Base-by-base conservation (phyloP, 345 rosid genomes). In the Eucalyptus brandiana region DNA sequence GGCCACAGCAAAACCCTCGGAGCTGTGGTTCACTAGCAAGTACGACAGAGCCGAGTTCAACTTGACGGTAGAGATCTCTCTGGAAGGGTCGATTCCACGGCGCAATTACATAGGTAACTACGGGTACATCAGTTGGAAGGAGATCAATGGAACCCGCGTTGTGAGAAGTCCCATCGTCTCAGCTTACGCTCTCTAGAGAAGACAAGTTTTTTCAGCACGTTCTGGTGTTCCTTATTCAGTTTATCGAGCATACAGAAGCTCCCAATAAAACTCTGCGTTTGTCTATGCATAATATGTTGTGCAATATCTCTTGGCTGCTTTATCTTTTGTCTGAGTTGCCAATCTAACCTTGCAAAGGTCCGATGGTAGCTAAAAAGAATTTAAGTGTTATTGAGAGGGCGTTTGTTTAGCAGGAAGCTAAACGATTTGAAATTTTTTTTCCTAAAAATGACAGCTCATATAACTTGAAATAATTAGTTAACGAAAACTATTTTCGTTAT, bases 101-200 rank as follows among this genome's bases (percentile, higher is more conserved):
- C 91, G 93, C 48, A 94, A 93, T 69, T 92, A 87, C 47, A 86
- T 91, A 34, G 95, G 92, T 30, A 93, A 94, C 86, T 91, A 91
- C 47, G 94, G 96, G 87, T 92, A 72, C 40, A 72, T 94, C 89
- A 92, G 86, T 58, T 94, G 96, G 96, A 60, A 91, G 26, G 93
- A 93, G 90, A 89, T 92, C 7, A 89, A 92, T 32, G 94, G 93
- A 42, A 89, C 86, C 2, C 94, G 88, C 86, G 87, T 87, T 4
- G 94, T 94, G 65, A 91, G 88, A 87, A 93, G 93, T 92, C 93
- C 94, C 58, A 91, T 93, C 53, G 93, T 93, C 69, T 94, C 95
- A 65, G 95, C 93, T n/a, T 91, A 87, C 89, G 95, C 95, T 62
- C 19, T 3, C 72, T 13, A 62, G 72, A 7, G 3, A 49, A 49